These are phyloP conservation scores for Cyathus striatus DNA, from an alignment of 768 basidiomycete genomes.

Conservation along the genomic window DNA sequence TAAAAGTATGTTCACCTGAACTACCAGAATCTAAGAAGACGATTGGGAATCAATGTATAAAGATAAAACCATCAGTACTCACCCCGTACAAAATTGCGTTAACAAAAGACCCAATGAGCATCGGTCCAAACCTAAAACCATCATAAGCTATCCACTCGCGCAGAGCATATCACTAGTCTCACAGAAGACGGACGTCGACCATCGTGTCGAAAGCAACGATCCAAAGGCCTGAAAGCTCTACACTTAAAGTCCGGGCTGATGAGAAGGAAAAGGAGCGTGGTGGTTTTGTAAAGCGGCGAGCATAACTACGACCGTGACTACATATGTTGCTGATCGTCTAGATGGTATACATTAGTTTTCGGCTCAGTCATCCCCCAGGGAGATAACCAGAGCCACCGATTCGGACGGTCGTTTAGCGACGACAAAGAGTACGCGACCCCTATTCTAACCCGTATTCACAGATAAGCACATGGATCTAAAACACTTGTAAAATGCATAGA, in stretches of 20 bases:
- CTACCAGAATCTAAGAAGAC: slow-evolving; percentile 1
- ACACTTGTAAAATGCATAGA: no score
- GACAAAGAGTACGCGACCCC: no score
- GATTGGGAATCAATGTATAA: neutral
- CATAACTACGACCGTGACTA: no score
- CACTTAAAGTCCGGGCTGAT: neutral
- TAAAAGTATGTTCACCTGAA: neutral
- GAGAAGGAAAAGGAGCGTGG: neutral
- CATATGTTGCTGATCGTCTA: no score
- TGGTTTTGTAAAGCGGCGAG: no score
- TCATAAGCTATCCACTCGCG: neutral
- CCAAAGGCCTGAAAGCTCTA: neutral
- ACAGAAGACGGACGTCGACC: slow-evolving; percentile 6
- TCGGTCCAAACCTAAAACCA: slow-evolving; percentile 9
- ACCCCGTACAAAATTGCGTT: slow-evolving; percentile 6
- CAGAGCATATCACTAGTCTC: neutral
- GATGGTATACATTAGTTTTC: no score
- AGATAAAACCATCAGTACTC: neutral
- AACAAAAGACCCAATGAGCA: slow-evolving; percentile 6
- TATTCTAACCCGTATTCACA: no score
- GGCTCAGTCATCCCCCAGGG: no score
- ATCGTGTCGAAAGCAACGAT: neutral
- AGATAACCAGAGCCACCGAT: no score
- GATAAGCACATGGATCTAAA: no score
- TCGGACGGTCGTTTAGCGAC: no score